phyloP scores from a whole-genome alignment of 306 rosid species.

The Corylus americana region DNA sequence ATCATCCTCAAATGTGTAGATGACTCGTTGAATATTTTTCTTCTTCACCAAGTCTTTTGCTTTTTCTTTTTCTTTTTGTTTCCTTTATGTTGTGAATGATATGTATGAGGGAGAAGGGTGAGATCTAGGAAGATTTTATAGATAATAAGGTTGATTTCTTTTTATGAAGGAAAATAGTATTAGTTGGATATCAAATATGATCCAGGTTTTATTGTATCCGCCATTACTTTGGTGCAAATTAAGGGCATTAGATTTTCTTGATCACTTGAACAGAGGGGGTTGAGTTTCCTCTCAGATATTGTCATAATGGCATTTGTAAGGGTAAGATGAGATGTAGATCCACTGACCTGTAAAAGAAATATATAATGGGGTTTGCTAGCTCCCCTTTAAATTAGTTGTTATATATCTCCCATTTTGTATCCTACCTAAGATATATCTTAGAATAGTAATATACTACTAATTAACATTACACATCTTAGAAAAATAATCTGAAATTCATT shows the following conservation, averaged over 20 bases:
- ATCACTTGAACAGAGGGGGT: background rate
- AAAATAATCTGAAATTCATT: too few species aligned
- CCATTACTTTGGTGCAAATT: background rate
- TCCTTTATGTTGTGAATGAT: background rate
- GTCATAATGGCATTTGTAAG: background rate
- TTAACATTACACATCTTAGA: too few species aligned
- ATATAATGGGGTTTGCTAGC: too few species aligned
- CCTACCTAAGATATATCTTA: too few species aligned
- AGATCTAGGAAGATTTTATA: background rate
- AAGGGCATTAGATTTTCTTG: background rate
- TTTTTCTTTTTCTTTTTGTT: background rate
- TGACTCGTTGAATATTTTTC: conserved; percentile 14
- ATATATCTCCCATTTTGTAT: too few species aligned
- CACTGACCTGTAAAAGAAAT: too few species aligned
- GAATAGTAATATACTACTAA: too few species aligned
- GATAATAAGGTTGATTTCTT: background rate
- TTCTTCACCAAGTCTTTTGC: background rate
- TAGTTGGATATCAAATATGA: background rate
- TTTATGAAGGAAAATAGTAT: background rate
- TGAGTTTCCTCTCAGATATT: background rate
- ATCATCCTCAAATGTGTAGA: conserved; percentile 65
- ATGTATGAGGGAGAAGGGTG: background rate
- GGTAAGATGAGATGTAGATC: background rate
- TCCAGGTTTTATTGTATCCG: background rate
- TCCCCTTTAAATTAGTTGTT: too few species aligned